Conservation (phyloP, 768 basidiomycete genomes). For the Russula foetens region DNA sequence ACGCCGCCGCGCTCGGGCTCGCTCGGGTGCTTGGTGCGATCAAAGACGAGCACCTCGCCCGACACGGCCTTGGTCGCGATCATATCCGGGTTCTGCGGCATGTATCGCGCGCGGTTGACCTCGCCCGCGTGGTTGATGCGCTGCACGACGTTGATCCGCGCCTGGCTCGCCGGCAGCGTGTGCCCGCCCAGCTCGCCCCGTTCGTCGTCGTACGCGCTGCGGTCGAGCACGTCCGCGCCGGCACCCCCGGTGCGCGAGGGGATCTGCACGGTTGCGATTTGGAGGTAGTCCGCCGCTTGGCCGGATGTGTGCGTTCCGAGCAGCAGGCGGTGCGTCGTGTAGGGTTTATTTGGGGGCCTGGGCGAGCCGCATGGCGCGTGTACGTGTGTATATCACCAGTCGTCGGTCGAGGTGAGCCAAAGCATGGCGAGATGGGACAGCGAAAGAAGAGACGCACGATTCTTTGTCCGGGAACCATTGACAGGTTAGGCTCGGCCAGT, state of each 20-base stretch:
- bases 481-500: conserved; percentile 96
- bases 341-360: conserved; percentile 87
- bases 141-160: conserved; percentile 85
- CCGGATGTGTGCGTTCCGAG: conserved; percentile 97
- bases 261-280: conserved; percentile 91
- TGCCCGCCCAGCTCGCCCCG: conserved; percentile 93
- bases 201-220: conserved; percentile 81
- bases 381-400: not conserved
- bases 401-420: not conserved
- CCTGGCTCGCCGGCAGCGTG: conserved; percentile 63
- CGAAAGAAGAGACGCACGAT: conserved; percentile 45
- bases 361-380: not conserved
- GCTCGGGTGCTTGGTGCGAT: conserved; percentile 92
- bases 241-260: conserved; percentile 76
- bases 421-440: not conserved
- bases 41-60: conserved; percentile 92
- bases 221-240: conserved; percentile 70
- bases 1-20: conserved; percentile 81
- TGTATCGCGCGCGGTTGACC: conserved; percentile 95
- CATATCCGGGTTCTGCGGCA: conserved; percentile 97
- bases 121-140: conserved; percentile 93
- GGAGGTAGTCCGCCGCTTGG: conserved; percentile 88
- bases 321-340: conserved; percentile 88
- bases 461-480: conserved; percentile 99
- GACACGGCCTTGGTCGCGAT: conserved; percentile 91